Base-by-base conservation (phyloP, 345 rosid species). In the Fremontodendron californicum region DNA sequence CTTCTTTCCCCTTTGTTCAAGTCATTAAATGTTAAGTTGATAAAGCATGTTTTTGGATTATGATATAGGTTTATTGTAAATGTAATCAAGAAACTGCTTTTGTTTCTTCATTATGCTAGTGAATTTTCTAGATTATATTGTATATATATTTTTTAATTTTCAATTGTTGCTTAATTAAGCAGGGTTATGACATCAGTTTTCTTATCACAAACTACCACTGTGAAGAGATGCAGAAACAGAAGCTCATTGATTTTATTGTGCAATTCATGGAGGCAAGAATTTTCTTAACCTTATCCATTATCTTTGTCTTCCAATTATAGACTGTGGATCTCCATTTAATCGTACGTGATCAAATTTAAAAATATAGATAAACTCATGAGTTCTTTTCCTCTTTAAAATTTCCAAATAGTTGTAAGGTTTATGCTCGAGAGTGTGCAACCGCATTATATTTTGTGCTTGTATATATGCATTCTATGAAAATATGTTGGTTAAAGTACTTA, bases 181-280 rank as follows among this genome's bases (percentile, higher is more conserved):
- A 96, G 99, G 99, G 99, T 72, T 92, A 93, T 85, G 99, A 96
- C 83, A 91, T 96, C 27, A 96, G 99, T 86, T 96, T 96, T 87
- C 96, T 96, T 25, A 89, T 93, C 82, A 96, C 98, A 18, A 93
- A 96, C 88, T 93, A 87, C 85, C 98, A 93, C 86, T 93, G 97
- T 18, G 98, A 96, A 85, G 98, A 96, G 78, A 91, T 96, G 99
- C 99, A 93, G 86, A 96, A 96, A 84, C 91, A 87, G 76, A 96
- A 91, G 86, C 97, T 96, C 64, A 91, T 96, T 25, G 97, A 96
- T 87, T 96, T 96, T 85, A 93, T 96, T 11, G 87, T 96, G 85
- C 98, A 96, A 83, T 96, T 96, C 81, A 91, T 96, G 97, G 99
- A 96, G 92, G 99, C 88, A 89, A 92, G 93, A 70, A 79, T 81